phyloP scores from a whole-genome alignment of 1,139 yeast genomes.

The Saccharomyces hybrid region DNA sequence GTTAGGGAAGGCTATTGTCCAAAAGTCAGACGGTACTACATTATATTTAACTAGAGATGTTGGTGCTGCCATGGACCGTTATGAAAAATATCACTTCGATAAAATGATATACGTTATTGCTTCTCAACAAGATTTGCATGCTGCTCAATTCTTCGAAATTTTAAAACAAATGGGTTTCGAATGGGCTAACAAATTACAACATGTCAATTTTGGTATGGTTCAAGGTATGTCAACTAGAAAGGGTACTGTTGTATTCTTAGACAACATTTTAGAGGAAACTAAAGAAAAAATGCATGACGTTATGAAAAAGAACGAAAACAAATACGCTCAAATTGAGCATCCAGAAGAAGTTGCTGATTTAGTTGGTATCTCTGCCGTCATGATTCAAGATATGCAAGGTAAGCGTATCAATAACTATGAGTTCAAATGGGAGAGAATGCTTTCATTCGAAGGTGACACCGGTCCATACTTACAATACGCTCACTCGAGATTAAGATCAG shows the following conservation, averaged over 20 bases:
- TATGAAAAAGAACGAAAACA: conserved; percentile 85
- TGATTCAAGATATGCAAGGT: conserved; percentile 98
- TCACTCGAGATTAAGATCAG: conserved; percentile 92
- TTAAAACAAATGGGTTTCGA: conserved; percentile 84
- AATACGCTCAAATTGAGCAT: conserved; percentile 87
- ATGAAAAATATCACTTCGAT: conserved; percentile 77
- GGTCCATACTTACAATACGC: conserved; percentile 99
- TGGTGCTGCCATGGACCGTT: conserved; percentile 92
- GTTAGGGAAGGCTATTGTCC: conserved; percentile 87
- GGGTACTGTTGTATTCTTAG: conserved; percentile 96
- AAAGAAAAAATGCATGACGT: conserved; percentile 95
- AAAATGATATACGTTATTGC: conserved; percentile 96
- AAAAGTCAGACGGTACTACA: conserved; percentile 93
- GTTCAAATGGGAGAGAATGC: conserved; percentile 98
- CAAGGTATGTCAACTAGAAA: conserved; percentile 97
- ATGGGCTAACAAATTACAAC: conserved; percentile 77
- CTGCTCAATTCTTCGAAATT: conserved; percentile 90
- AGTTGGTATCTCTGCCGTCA: conserved; percentile 93
- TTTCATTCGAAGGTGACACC: conserved; percentile 97
- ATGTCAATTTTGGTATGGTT: conserved; percentile 95
- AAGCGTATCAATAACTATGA: conserved; percentile 94
- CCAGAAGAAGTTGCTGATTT: conserved; percentile 95
- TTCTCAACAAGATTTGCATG: conserved; percentile 89
- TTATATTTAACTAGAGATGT: conserved; percentile 92
- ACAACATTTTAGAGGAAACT: conserved; percentile 88